A percentile compares a stretch with the other conserved stretches of the same genome.
These are phyloP conservation scores for Dichotomopilus funicola DNA, from an alignment of 2,329 filamentous ascomycete species.

Conservation along the genomic window DNA sequence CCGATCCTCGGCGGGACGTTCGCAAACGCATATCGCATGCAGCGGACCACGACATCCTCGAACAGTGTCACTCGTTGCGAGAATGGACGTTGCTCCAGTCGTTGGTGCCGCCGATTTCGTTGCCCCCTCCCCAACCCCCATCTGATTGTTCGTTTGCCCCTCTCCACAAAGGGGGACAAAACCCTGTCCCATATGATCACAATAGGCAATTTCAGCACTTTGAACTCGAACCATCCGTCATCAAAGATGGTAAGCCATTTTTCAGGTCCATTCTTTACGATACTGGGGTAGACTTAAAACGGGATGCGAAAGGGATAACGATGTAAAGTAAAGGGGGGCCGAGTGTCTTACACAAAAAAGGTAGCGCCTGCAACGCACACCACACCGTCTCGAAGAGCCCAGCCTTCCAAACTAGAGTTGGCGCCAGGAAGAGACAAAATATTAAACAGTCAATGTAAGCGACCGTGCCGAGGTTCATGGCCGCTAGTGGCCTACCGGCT, in stretches of 20 bases:
- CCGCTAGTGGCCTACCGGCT: too few species aligned
- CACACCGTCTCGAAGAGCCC: slow-evolving; percentile 53
- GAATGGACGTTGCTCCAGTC: too few species aligned
- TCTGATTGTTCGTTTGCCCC: not conserved
- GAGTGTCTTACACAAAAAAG: not conserved
- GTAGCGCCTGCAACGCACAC: slow-evolving; percentile 43
- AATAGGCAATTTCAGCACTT: not conserved
- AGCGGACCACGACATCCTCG: slow-evolving; percentile 1
- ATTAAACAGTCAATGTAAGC: slow-evolving; percentile 69
- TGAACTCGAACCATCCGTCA: not conserved
- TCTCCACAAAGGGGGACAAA: not conserved
- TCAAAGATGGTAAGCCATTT: not conserved
- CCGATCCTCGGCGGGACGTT: slow-evolving; percentile 1
- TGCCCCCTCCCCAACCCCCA: too few species aligned
- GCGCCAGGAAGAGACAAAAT: slow-evolving; percentile 64
- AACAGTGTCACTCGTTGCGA: not conserved
- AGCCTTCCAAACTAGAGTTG: slow-evolving; percentile 63
- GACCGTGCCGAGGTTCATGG: slow-evolving; percentile 29
- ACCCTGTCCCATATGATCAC: not conserved
- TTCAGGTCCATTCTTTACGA: too few species aligned
- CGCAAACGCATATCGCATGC: slow-evolving; percentile 2
- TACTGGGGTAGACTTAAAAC: too few species aligned
- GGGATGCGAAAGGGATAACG: too few species aligned
- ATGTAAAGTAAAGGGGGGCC: too few species aligned
- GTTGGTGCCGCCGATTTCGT: too few species aligned